These are phyloP conservation scores for Malus hybrid DNA, from an alignment of 331 rosid species.

Conservation along the genomic window DNA sequence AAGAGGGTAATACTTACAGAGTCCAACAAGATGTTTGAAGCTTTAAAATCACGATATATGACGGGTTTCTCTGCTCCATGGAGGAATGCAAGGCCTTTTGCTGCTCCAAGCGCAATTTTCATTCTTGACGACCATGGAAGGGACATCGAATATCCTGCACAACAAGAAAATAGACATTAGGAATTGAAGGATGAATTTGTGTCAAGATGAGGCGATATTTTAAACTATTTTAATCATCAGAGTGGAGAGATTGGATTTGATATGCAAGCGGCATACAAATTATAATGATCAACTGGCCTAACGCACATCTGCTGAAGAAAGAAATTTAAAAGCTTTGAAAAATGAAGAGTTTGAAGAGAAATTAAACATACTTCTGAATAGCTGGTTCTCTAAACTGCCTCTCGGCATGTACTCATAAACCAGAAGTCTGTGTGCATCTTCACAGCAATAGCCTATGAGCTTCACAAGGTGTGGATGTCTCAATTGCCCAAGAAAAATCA, in stretches of 20 bases:
- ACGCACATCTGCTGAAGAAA: too few relatives aligned
- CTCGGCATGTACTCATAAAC: constrained; percentile 85
- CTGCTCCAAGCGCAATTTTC: constrained; percentile 95
- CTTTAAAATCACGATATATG: constrained; percentile 87
- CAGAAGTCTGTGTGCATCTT: constrained; percentile 77
- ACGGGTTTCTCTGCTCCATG: constrained; percentile 89
- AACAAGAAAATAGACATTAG: neutral
- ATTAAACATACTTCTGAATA: constrained; percentile 64
- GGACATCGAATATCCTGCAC: constrained; percentile 57
- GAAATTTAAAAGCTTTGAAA: neutral
- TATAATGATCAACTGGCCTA: too few relatives aligned
- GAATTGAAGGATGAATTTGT: neutral
- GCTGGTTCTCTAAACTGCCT: constrained; percentile 92
- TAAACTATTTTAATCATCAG: too few relatives aligned
- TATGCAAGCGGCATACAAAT: too few relatives aligned
- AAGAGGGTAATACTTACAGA: constrained; percentile 47
- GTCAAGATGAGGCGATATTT: too few relatives aligned
- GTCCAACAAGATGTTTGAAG: constrained; percentile 85
- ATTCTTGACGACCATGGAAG: constrained; percentile 91
- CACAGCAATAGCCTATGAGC: constrained; percentile 85
- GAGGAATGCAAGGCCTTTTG: constrained; percentile 79
- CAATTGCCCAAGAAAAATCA: constrained; percentile 79
- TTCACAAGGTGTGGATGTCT: constrained; percentile 85
- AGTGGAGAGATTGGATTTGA: too few relatives aligned
- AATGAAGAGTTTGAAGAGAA: neutral